Evolutionary conservation across 2,329 filamentous ascomycete genomes (phyloP).

Genomic region (Fusarium succisae): DNA sequence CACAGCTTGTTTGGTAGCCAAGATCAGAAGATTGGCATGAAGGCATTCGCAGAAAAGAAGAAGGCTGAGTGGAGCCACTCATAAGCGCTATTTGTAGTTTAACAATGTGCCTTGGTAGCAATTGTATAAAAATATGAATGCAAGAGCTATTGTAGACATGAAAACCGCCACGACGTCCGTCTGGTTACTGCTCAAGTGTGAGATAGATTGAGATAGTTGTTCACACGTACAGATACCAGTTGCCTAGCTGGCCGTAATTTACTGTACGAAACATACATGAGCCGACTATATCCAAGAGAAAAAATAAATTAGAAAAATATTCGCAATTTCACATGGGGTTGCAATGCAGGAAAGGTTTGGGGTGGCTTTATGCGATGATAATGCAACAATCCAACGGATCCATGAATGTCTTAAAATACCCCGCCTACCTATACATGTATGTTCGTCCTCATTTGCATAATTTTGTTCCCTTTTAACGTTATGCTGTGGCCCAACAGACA

Average conservation of each 20-base stretch:
- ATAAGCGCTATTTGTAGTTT: constrained; percentile 49
- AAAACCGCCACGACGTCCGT: neutral
- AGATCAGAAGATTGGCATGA: constrained; percentile 98
- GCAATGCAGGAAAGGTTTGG: neutral
- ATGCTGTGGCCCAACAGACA: constrained; percentile 10
- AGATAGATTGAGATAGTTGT: constrained; percentile 5
- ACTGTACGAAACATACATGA: neutral
- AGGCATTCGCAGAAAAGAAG: constrained; percentile 93
- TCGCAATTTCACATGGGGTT: neutral
- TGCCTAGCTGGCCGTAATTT: neutral
- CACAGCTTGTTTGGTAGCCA: constrained; percentile 91
- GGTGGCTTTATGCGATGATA: neutral
- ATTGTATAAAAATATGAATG: neutral
- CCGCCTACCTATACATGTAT: neutral
- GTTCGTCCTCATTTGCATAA: neutral
- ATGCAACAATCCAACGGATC: neutral
- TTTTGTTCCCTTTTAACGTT: neutral
- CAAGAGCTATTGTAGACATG: neutral
- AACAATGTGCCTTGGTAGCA: neutral
- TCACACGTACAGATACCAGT: neutral
- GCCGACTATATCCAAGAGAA: neutral
- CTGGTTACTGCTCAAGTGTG: constrained; percentile 1
- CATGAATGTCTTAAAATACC: constrained; percentile 1
- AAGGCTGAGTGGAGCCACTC: constrained; percentile 91
- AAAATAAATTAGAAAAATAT: neutral